A percentile compares a stretch with the other conserved stretches of the same genome.
phyloP scores from a whole-genome alignment of 495 filamentous ascomycete species.

The Aspergillus homomorphus region DNA sequence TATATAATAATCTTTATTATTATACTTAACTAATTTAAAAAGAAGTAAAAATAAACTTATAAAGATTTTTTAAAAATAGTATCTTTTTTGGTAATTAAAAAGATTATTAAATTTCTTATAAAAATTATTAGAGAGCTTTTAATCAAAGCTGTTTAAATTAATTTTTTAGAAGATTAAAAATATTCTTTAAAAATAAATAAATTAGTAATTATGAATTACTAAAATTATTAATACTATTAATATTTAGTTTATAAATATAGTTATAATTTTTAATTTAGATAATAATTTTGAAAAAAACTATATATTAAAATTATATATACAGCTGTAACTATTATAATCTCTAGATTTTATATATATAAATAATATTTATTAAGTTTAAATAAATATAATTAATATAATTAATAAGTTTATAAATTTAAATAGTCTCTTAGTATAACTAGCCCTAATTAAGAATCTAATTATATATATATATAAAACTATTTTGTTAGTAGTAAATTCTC shows the following conservation, averaged over 20 bases:
- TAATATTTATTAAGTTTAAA: neutral
- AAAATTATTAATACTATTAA: slow-evolving; percentile 13
- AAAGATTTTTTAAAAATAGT: neutral
- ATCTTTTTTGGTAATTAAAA: neutral
- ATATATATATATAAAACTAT: slow-evolving; percentile 12
- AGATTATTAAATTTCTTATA: neutral
- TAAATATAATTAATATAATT: neutral
- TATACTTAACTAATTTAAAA: neutral
- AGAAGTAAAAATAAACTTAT: neutral
- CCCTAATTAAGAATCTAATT: slow-evolving; percentile 9
- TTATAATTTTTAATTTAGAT: neutral
- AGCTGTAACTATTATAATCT: neutral
- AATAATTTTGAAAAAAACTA: neutral
- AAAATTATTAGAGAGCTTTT: neutral
- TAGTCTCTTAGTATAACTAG: slow-evolving; percentile 5
- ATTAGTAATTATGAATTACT: slow-evolving; percentile 1
- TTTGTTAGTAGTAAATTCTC: slow-evolving; percentile 2
- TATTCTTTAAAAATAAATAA: neutral
- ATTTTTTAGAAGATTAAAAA: neutral
- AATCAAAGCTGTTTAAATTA: neutral
- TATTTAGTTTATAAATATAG: slow-evolving; percentile 1
- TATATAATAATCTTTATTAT: neutral
- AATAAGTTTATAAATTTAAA: slow-evolving; percentile 11
- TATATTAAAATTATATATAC: neutral
- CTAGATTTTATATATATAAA: slow-evolving; percentile 13